Evolutionary conservation across 345 rosid genomes (phyloP).

Genomic region (Leavenworthia alabamica): DNA sequence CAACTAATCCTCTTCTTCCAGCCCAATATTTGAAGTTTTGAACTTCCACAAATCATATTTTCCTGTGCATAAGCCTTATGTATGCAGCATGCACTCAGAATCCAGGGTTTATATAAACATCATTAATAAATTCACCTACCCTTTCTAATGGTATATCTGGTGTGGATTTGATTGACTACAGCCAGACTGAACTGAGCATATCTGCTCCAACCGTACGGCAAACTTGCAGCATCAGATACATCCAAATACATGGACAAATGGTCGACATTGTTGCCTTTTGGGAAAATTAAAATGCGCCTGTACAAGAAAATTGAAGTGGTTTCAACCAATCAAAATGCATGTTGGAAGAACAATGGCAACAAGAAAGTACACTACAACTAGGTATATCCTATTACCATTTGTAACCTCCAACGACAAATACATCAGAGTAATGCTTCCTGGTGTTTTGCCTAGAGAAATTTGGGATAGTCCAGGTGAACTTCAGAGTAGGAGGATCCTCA

Average conservation of each 20-base stretch:
- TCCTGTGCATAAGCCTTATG: neutral
- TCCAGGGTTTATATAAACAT: neutral
- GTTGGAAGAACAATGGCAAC: neutral
- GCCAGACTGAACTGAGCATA: conserved; percentile 87
- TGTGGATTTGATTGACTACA: conserved; percentile 71
- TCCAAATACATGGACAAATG: conserved; percentile 94
- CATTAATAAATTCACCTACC: conserved; percentile 36
- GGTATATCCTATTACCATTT: conserved; percentile 52
- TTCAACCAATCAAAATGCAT: neutral
- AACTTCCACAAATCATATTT: conserved; percentile 1
- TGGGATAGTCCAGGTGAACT: conserved; percentile 77
- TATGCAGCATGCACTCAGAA: conserved; percentile 10
- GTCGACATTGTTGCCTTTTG: conserved; percentile 89
- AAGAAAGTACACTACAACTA: neutral
- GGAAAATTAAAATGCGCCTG: conserved; percentile 89
- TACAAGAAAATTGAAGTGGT: conserved; percentile 21
- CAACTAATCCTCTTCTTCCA: conserved; percentile 6
- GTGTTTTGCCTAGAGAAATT: conserved; percentile 69
- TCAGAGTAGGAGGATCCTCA: conserved; percentile 77
- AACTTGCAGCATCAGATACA: conserved; percentile 72
- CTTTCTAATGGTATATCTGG: conserved; percentile 67
- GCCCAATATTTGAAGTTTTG: neutral
- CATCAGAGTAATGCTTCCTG: conserved; percentile 70
- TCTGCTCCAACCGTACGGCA: conserved; percentile 95
- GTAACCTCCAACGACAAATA: conserved; percentile 72